phyloP scores from a whole-genome alignment of 2,329 filamentous ascomycete species.

The Colletotrichum eremochloae region DNA sequence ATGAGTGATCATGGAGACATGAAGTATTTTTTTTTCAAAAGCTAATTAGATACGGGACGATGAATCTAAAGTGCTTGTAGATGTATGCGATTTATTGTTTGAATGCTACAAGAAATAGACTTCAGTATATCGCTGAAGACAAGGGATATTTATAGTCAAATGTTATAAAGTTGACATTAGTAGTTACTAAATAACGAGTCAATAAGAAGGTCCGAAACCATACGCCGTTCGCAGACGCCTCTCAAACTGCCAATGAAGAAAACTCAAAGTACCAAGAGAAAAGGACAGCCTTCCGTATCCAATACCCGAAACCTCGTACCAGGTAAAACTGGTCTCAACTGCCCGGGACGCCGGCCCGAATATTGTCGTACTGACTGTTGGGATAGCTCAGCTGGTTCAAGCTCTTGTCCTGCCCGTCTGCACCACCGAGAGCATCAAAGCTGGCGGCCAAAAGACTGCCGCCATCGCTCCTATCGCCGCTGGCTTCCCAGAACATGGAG shows the following conservation, averaged over 20 bases:
- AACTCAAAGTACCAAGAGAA: not conserved
- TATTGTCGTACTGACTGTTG: constrained; percentile 69
- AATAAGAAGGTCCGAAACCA: not conserved
- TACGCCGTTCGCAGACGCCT: not conserved
- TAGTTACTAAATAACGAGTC: not conserved
- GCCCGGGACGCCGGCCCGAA: constrained; percentile 48
- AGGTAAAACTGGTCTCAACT: not conserved
- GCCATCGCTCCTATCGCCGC: constrained; percentile 68
- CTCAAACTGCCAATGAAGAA: too few species aligned
- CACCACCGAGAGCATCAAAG: constrained; percentile 47
- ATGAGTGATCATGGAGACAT: too few species aligned
- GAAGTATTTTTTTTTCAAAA: too few species aligned
- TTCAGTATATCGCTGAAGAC: not conserved
- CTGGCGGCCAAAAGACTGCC: constrained; percentile 66
- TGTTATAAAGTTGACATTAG: not conserved
- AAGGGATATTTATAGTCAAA: not conserved
- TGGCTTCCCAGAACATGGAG: constrained; percentile 88
- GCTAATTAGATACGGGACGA: not conserved
- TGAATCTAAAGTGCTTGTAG: not conserved
- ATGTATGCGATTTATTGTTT: not conserved
- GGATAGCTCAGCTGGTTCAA: constrained; percentile 69
- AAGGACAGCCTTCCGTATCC: not conserved
- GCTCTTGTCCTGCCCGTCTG: constrained; percentile 60
- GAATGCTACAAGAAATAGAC: not conserved
- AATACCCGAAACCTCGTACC: too few species aligned